Base-by-base conservation (phyloP, 2,329 filamentous ascomycete species). In the Aspergillus phoenicis region DNA sequence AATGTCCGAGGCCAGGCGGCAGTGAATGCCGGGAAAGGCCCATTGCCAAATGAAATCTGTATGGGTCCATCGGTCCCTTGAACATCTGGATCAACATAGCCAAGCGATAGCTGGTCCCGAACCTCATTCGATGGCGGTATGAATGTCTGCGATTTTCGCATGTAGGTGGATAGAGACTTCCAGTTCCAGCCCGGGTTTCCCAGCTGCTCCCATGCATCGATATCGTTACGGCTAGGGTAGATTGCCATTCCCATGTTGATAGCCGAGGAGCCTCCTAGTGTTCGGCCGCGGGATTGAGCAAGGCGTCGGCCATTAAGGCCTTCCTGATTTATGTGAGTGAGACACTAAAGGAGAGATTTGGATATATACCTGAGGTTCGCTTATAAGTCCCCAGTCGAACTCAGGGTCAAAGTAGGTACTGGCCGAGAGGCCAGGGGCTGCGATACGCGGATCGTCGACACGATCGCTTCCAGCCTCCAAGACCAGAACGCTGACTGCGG, bases 221-320 rank as follows among this genome's bases (percentile, higher is more conserved):
- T 80, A 52, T 81, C 80, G 3, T 69, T 67, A 20, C 68, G 68
- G 10, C 48, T 62, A 8, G 65, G 65, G 20, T 66, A 68, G 41
- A 67, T 57, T 2, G 62, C 41, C 58, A 66, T 62, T 28, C 70
- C 71, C 51, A 81, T 76, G 62, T 83, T 82, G 22, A 82, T 63
- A 0, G 79, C 75, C 13, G 73, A 80, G 17, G 77, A 79, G 13
- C 82, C 82, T 7, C 82, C 82, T 0, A 84, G 72, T 0, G 82
- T 80, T 60, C 80, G 80, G 36, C 80, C 82, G 8, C 81, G 74
- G 33, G 76, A 77, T 43, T 80, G 77, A 6, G 68, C 52, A 13
- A 82, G 75, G 1, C 71, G 62, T 3, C 80, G 75, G 24, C 74
- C 74, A 28, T 75, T 73, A 8, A 83, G 74, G 24, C 64, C 60